Conservation (phyloP, 2,329 filamentous ascomycete species). For the Paraphaeosphaeria minitans region DNA sequence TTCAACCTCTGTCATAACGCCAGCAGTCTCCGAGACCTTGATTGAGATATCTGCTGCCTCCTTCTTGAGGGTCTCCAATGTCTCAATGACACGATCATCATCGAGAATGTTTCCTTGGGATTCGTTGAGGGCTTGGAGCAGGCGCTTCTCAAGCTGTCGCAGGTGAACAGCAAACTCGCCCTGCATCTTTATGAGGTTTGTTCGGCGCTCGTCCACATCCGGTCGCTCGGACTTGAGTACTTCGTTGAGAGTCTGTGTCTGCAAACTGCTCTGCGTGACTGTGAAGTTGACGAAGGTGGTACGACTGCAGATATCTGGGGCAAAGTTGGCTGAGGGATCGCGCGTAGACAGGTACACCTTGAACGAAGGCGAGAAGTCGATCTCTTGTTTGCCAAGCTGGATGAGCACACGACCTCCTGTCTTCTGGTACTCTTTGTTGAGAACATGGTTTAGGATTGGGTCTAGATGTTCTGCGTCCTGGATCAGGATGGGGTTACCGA, state of each 20-base stretch:
- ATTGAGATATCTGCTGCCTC: conserved; percentile 94
- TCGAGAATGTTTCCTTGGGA: conserved; percentile 97
- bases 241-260: conserved; percentile 96
- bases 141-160: conserved; percentile 89
- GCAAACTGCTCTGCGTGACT: conserved; percentile 96
- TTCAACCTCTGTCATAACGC: conserved; percentile 97
- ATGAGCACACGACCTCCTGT: conserved; percentile 97
- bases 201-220: conserved; percentile 93
- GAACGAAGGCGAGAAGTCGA: conserved; percentile 97
- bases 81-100: conserved; percentile 97
- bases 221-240: conserved; percentile 97
- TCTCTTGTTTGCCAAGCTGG: conserved; percentile 97
- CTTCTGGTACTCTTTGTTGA: conserved; percentile 99
- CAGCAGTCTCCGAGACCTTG: conserved; percentile 96
- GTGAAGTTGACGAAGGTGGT: conserved; percentile 99
- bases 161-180: conserved; percentile 99
- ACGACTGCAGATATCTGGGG: conserved; percentile 95
- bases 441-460: conserved; percentile 94
- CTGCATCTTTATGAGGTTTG: conserved; percentile 97
- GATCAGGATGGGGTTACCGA: conserved; percentile 97
- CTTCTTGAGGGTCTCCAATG: conserved; percentile 95
- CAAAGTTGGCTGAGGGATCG: conserved; percentile 93
- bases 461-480: conserved; percentile 98
- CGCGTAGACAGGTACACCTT: conserved; percentile 93
- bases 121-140: conserved; percentile 94